These are phyloP conservation scores for Candida tibetensis DNA, from an alignment of 805 yeast genomes.

Conservation along the genomic window DNA sequence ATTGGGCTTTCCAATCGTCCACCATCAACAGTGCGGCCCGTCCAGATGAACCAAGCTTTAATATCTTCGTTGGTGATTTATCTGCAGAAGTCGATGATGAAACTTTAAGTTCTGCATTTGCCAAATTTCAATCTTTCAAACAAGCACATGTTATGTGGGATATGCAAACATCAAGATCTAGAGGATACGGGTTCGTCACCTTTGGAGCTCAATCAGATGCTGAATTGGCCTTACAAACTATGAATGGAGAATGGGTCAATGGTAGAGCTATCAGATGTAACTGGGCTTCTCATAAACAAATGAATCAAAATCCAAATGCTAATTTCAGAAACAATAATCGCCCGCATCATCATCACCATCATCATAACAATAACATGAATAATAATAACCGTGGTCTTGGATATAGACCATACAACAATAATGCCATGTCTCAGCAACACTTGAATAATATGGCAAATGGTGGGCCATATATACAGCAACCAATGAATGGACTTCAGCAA, in stretches of 20 bases:
- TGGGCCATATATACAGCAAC: background rate
- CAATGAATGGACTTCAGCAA: slow-evolving; percentile 1
- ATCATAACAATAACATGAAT: slow-evolving; percentile 3
- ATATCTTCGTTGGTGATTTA: slow-evolving; percentile 83
- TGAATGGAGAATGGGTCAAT: slow-evolving; percentile 70
- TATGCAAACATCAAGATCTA: slow-evolving; percentile 86
- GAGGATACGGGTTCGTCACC: slow-evolving; percentile 90
- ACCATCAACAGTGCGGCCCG: slow-evolving; percentile 47
- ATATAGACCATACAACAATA: slow-evolving; percentile 15
- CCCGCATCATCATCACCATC: slow-evolving; percentile 5
- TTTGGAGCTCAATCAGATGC: slow-evolving; percentile 68
- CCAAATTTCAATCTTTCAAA: slow-evolving; percentile 54
- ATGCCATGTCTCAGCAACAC: slow-evolving; percentile 10
- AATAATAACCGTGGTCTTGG: slow-evolving; percentile 6
- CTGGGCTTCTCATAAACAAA: slow-evolving; percentile 79
- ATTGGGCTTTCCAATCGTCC: slow-evolving; percentile 84
- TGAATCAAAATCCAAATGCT: slow-evolving; percentile 9
- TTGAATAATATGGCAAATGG: slow-evolving; percentile 1
- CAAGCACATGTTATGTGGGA: slow-evolving; percentile 98
- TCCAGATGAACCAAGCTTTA: slow-evolving; percentile 52
- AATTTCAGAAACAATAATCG: slow-evolving; percentile 9
- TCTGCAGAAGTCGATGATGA: slow-evolving; percentile 83
- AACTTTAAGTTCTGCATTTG: slow-evolving; percentile 54
- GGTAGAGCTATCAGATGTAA: slow-evolving; percentile 80
- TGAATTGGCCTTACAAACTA: slow-evolving; percentile 63